Conservation (phyloP, 345 rosid genomes). For the Moringa oleifera region DNA sequence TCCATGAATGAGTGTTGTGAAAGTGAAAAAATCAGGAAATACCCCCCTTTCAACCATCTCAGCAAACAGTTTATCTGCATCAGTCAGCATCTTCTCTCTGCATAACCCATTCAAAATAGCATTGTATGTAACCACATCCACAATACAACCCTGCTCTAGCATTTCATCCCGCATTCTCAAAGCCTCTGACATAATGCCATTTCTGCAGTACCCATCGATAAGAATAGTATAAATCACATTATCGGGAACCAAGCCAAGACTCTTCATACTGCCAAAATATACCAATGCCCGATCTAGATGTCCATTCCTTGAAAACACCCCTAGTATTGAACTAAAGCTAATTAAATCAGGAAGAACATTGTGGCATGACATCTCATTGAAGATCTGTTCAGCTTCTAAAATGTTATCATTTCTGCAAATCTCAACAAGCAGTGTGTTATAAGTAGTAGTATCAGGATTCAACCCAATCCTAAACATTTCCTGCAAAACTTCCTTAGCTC, state of each 20-base stretch:
- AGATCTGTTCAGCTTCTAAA: slow-evolving; percentile 45
- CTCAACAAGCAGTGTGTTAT: slow-evolving; percentile 64
- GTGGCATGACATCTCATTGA: slow-evolving; percentile 40
- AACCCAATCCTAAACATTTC: slow-evolving; percentile 56
- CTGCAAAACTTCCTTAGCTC: slow-evolving; percentile 54
- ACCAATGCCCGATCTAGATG: slow-evolving; percentile 44
- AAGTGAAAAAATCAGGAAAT: slow-evolving; percentile 65
- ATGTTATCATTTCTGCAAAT: slow-evolving; percentile 51
- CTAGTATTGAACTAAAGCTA: slow-evolving; percentile 57
- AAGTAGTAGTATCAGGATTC: slow-evolving; percentile 60
- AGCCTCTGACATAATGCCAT: slow-evolving; percentile 50
- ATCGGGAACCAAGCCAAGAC: slow-evolving; percentile 53
- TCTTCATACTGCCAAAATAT: slow-evolving; percentile 48
- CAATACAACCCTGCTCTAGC: slow-evolving; percentile 54
- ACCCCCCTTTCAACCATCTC: slow-evolving; percentile 65
- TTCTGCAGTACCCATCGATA: slow-evolving; percentile 66
- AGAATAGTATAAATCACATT: slow-evolving; percentile 68
- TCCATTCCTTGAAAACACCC: slow-evolving; percentile 41
- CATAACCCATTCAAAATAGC: slow-evolving; percentile 70
- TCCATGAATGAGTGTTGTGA: slow-evolving; percentile 69
- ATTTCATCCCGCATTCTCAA: slow-evolving; percentile 62
- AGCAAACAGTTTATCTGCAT: slow-evolving; percentile 55
- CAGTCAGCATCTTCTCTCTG: slow-evolving; percentile 54
- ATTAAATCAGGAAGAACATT: slow-evolving; percentile 61
- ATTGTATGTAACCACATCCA: slow-evolving; percentile 80